Evolutionary conservation across 1,284 basidiomycete genomes (phyloP).

Genomic region (Trichosporon inkin): DNA sequence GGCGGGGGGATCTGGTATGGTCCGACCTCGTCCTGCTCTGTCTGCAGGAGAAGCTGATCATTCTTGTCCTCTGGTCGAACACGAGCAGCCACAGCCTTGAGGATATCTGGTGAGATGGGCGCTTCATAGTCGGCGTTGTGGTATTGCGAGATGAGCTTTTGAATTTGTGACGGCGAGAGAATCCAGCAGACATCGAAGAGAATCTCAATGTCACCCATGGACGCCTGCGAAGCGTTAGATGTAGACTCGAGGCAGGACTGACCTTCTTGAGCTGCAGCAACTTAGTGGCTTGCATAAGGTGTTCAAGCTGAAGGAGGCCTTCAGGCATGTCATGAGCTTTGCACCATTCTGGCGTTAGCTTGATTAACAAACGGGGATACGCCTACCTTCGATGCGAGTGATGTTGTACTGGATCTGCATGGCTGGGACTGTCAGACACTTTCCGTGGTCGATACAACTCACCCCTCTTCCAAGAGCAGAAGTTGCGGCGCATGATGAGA

Average conservation of each 20-base stretch:
- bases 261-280: constrained; percentile 97
- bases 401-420: constrained; percentile 99
- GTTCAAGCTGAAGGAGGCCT: constrained; percentile 93
- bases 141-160: constrained; percentile 97
- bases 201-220: constrained; percentile 91
- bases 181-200: constrained; percentile 99
- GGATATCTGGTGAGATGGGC: constrained; percentile 91
- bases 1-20: constrained; percentile 54
- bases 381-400: constrained; percentile 75
- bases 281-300: constrained; percentile 99
- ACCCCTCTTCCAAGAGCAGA: constrained; percentile 99
- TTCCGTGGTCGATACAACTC: constrained; percentile 31
- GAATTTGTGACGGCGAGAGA: constrained; percentile 97
- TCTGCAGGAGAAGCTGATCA: constrained; percentile 87
- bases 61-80: constrained; percentile 92
- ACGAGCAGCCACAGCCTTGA: constrained; percentile 89
- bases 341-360: constrained; percentile 60
- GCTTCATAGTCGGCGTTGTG: constrained; percentile 91
- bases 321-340: constrained; percentile 99
- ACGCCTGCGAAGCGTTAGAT: constrained; percentile 58
- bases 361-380: too few species aligned
- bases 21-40: constrained; percentile 92
- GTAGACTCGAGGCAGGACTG: constrained; percentile 23
- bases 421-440: constrained; percentile 54
- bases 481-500: constrained; percentile 95